These are phyloP conservation scores for Dicorynia guianensis DNA, from an alignment of 306 rosid genomes.

Conservation along the genomic window DNA sequence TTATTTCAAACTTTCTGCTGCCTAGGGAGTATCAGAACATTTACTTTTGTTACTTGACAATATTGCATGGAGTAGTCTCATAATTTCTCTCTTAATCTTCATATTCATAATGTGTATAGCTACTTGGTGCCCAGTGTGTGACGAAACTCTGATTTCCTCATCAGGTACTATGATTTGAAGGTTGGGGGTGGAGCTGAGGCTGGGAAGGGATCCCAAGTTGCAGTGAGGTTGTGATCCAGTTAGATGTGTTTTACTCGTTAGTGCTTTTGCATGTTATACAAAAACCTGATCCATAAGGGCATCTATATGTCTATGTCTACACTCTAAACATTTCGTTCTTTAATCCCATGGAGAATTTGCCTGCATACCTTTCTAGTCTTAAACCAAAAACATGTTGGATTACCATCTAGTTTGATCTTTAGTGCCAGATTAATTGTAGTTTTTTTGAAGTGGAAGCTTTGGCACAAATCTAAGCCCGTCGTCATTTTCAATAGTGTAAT, in stretches of 20 bases:
- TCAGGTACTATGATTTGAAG: slow-evolving; percentile 97
- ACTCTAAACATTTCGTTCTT: slow-evolving; percentile 1
- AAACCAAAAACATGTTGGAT: background rate
- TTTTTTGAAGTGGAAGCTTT: slow-evolving; percentile 1
- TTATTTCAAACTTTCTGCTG: background rate
- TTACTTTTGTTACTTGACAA: slow-evolving; percentile 11
- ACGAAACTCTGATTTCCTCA: slow-evolving; percentile 39
- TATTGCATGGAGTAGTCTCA: slow-evolving; percentile 6
- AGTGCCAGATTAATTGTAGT: background rate
- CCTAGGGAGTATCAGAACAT: slow-evolving; percentile 13
- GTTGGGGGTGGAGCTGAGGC: slow-evolving; percentile 89
- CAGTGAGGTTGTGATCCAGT: slow-evolving; percentile 89
- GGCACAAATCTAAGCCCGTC: background rate
- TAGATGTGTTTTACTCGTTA: slow-evolving; percentile 49
- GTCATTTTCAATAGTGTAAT: background rate
- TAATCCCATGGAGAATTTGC: slow-evolving; percentile 14
- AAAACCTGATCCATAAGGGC: slow-evolving; percentile 4
- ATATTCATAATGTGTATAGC: slow-evolving; percentile 13
- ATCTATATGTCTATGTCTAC: slow-evolving; percentile 8
- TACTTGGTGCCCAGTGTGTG: slow-evolving; percentile 18
- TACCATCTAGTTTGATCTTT: background rate
- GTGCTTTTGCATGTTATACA: slow-evolving; percentile 35
- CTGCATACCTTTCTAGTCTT: slow-evolving; percentile 15
- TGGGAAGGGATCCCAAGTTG: slow-evolving; percentile 93
- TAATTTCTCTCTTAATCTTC: slow-evolving; percentile 27